Conservation (phyloP, 2,329 filamentous ascomycete genomes). For the Colletotrichum spaethianum region DNA sequence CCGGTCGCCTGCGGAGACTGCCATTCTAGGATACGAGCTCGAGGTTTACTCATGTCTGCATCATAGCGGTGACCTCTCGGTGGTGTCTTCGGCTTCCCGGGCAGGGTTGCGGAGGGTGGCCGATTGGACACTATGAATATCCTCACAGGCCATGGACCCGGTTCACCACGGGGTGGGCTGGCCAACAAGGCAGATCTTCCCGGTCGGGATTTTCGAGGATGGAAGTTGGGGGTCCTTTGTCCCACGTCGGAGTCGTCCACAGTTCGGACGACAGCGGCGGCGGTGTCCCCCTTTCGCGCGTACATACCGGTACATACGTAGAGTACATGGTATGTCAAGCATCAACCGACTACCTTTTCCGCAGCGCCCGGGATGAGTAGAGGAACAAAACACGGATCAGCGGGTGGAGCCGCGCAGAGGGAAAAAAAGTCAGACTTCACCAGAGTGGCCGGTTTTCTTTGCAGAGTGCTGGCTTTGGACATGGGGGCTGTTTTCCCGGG, state of each 20-base stretch:
- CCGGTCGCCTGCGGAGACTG: conserved; percentile 38
- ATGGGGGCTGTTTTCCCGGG: conserved; percentile 20
- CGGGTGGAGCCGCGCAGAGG: not conserved
- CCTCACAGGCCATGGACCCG: conserved; percentile 18
- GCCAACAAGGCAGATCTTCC: conserved; percentile 37
- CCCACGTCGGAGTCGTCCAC: not conserved
- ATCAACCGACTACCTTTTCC: not conserved
- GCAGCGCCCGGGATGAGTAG: not conserved
- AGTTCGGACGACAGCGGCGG: not conserved
- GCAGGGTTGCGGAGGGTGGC: conserved; percentile 40
- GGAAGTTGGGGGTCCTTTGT: not conserved
- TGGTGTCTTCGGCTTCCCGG: conserved; percentile 24
- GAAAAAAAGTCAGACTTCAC: conserved; percentile 6
- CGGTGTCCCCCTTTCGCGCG: not conserved
- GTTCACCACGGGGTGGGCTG: conserved; percentile 27
- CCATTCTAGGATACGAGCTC: conserved; percentile 42
- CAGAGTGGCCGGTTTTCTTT: not conserved
- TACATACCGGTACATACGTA: too few relatives aligned
- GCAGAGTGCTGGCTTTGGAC: not conserved
- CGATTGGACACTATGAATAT: conserved; percentile 41
- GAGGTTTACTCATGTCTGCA: conserved; percentile 36
- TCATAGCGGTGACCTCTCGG: conserved; percentile 37
- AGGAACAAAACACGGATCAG: conserved; percentile 3
- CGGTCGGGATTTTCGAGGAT: conserved; percentile 7
- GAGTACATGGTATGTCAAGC: not conserved